These are phyloP conservation scores for Crithidia fasciculata DNA, from an alignment of 208 protist genomes.

Conservation along the genomic window DNA sequence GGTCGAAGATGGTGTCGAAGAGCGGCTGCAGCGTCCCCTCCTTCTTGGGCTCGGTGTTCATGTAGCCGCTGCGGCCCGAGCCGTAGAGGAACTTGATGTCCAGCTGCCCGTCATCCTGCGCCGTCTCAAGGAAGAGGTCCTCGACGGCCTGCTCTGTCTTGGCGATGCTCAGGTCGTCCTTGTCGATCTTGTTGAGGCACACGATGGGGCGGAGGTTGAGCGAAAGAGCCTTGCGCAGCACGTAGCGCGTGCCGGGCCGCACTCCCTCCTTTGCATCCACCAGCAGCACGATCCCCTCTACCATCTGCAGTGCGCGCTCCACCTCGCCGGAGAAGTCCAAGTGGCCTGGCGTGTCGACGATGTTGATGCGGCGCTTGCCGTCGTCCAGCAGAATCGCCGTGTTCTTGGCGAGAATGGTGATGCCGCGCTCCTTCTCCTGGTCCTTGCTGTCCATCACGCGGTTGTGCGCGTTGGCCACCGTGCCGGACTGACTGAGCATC, in stretches of 20 bases:
- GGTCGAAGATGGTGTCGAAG: constrained; percentile 94
- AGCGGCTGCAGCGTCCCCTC: constrained; percentile 90
- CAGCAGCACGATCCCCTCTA: constrained; percentile 96
- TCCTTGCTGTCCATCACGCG: constrained; percentile 97
- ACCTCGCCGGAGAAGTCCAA: constrained; percentile 98
- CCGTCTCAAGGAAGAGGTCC: constrained; percentile 96
- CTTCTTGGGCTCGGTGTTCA: constrained; percentile 74
- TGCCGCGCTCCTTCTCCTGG: constrained; percentile 96
- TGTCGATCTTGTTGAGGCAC: constrained; percentile 98
- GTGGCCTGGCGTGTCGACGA: constrained; percentile 98
- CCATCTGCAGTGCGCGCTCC: constrained; percentile 97
- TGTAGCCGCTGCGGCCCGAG: constrained; percentile 92
- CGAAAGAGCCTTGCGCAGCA: constrained; percentile 96
- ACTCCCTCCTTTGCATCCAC: constrained; percentile 97
- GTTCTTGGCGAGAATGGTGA: constrained; percentile 98
- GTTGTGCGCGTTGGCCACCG: constrained; percentile 82
- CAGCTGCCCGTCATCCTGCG: constrained; percentile 94
- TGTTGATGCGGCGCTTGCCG: constrained; percentile 92
- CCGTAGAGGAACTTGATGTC: constrained; percentile 96
- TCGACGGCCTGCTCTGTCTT: constrained; percentile 95
- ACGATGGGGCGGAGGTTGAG: constrained; percentile 95
- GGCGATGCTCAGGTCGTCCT: constrained; percentile 88
- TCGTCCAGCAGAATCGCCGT: constrained; percentile 86
- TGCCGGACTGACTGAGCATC: constrained; percentile 93
- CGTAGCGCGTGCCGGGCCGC: constrained; percentile 98